phyloP scores from a whole-genome alignment of 2,329 filamentous ascomycete genomes.

The Colletotrichum musae region DNA sequence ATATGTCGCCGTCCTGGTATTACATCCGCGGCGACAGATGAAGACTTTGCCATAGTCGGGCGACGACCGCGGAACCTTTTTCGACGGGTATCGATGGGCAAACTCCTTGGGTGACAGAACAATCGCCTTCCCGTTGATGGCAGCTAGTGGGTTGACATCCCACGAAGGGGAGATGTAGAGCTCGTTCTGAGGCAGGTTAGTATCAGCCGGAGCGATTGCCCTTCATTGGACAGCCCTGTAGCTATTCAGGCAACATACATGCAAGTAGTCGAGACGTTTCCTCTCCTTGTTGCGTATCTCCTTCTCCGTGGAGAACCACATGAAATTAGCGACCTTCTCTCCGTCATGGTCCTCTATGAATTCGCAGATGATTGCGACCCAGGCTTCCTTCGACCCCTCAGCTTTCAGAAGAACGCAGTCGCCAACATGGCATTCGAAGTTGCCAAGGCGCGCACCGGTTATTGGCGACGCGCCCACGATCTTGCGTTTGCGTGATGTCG shows the following conservation, averaged over 20 bases:
- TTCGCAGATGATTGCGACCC: constrained; percentile 90
- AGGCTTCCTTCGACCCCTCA: constrained; percentile 87
- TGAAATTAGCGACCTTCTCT: constrained; percentile 87
- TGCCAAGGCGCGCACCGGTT: constrained; percentile 82
- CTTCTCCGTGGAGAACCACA: constrained; percentile 96
- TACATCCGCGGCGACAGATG: constrained; percentile 90
- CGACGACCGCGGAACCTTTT: constrained; percentile 80
- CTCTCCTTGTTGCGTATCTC: constrained; percentile 88
- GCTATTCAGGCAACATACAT: constrained; percentile 59
- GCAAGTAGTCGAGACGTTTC: constrained; percentile 84
- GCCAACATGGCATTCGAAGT: constrained; percentile 84
- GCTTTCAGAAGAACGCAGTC: constrained; percentile 91
- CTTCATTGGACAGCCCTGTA: constrained; percentile 3
- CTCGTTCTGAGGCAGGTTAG: constrained; percentile 74
- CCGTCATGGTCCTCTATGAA: constrained; percentile 83
- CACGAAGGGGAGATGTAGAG: constrained; percentile 91
- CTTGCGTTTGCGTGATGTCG: too few relatives aligned
- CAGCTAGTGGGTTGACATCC: constrained; percentile 87
- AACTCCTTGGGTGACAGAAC: constrained; percentile 83
- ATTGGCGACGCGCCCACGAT: too few relatives aligned
- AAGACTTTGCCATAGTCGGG: constrained; percentile 89
- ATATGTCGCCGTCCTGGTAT: constrained; percentile 89
- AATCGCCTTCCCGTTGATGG: constrained; percentile 90
- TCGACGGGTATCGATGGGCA: constrained; percentile 77
- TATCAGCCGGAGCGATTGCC: not conserved